Conservation (phyloP, 2,329 filamentous ascomycete genomes). For the Blastomyces gilchristii region DNA sequence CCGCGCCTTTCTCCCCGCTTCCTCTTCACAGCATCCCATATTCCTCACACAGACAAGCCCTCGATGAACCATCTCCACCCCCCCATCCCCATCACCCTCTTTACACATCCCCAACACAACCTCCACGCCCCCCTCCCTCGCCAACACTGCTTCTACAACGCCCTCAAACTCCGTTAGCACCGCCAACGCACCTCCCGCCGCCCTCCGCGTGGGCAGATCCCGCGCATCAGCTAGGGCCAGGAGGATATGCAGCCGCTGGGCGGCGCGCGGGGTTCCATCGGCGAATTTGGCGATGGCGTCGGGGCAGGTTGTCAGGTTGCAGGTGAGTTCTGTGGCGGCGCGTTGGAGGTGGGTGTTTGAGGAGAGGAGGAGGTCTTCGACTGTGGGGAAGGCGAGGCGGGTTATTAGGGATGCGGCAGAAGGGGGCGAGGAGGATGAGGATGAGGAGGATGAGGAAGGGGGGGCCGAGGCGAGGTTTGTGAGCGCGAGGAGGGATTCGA, state of each 20-base stretch:
- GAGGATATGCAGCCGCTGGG: conserved; percentile 68
- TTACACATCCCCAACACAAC: conserved; percentile 71
- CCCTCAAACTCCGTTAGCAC: conserved; percentile 70
- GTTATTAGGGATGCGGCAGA: conserved; percentile 61
- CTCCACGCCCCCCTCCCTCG: conserved; percentile 59
- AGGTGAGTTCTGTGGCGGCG: conserved; percentile 78
- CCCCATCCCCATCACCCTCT: conserved; percentile 51
- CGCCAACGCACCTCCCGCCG: conserved; percentile 79
- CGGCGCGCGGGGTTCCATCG: conserved; percentile 52
- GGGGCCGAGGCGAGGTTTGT: conserved; percentile 68
- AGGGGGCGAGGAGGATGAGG: conserved; percentile 23
- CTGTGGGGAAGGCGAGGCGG: conserved; percentile 58
- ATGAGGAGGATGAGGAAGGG: neutral
- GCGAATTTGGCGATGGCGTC: conserved; percentile 38
- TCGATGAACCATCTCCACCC: conserved; percentile 46
- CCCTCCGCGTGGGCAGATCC: conserved; percentile 65
- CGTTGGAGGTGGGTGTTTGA: conserved; percentile 67
- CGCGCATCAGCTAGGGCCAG: conserved; percentile 81
- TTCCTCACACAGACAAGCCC: conserved; percentile 69
- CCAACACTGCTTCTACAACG: conserved; percentile 60
- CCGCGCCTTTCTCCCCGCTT: conserved; percentile 51
- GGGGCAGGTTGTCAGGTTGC: conserved; percentile 58
- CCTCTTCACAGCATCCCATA: conserved; percentile 56
- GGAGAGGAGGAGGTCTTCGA: conserved; percentile 76
- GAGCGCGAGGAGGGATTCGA: conserved; percentile 81